Conservation (phyloP, 176 grass and related monocot species). For the Avena insularis region DNA sequence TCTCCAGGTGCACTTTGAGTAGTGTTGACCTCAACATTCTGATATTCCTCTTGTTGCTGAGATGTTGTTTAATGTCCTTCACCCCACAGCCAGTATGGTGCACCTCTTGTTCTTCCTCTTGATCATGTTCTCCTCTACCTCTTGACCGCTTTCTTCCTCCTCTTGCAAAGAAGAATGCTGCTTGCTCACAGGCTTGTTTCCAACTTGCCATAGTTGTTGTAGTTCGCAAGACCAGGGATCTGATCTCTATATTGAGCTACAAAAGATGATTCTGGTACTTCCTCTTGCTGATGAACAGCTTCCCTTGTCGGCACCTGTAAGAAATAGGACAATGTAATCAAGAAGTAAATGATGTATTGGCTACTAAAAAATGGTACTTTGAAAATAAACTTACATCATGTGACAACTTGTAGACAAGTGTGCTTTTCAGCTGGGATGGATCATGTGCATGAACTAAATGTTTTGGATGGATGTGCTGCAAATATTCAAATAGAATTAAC, state of each 20-base stretch:
- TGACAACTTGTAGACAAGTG: too few species aligned
- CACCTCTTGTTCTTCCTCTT: not conserved
- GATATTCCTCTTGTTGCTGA: not conserved
- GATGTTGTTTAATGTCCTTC: not conserved
- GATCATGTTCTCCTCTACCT: not conserved
- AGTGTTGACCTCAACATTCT: not conserved
- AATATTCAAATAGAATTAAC: too few species aligned
- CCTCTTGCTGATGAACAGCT: not conserved
- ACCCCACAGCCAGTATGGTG: not conserved
- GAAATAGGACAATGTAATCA: too few species aligned
- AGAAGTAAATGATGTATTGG: too few species aligned
- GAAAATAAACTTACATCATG: too few species aligned
- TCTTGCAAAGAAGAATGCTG: not conserved
- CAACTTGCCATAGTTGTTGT: not conserved
- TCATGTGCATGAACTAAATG: too few species aligned
- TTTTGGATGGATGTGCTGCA: too few species aligned
- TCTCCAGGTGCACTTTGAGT: not conserved
- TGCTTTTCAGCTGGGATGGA: too few species aligned
- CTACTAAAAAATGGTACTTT: too few species aligned
- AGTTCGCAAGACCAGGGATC: not conserved
- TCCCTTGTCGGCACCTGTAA: too few species aligned
- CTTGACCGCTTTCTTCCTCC: not conserved
- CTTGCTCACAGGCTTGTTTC: too few species aligned
- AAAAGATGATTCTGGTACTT: not conserved
- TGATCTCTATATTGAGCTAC: not conserved